Conservation (phyloP, 352 stramenopile species). For the Globisporangium acanthophoron region DNA sequence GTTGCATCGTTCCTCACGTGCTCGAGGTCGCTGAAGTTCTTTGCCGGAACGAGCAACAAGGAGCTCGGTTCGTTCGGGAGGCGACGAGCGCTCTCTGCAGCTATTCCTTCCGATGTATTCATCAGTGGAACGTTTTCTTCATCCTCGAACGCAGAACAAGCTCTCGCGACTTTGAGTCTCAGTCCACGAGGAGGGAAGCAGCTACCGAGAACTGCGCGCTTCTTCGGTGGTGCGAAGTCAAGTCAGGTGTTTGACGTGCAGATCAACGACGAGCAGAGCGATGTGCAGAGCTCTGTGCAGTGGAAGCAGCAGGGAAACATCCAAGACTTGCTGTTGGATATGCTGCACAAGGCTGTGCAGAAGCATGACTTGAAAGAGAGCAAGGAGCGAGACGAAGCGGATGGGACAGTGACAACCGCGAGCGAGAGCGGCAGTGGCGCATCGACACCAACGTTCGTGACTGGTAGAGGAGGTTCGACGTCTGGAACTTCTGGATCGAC, state of each 20-base stretch:
- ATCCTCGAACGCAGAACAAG: neutral
- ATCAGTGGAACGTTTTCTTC: neutral
- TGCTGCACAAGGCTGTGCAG: conserved; percentile 59
- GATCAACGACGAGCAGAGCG: neutral
- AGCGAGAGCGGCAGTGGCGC: conserved; percentile 7
- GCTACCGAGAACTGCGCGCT: neutral
- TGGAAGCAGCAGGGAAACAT: conserved; percentile 34
- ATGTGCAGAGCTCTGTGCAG: conserved; percentile 4
- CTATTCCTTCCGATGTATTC: neutral
- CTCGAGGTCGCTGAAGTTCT: conserved; percentile 44
- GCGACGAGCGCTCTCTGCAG: neutral
- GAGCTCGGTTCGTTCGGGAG: conserved; percentile 1
- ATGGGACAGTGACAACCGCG: conserved; percentile 11
- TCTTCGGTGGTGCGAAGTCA: neutral
- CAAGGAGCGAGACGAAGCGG: conserved; percentile 37
- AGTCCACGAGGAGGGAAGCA: conserved; percentile 10
- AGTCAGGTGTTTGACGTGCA: neutral
- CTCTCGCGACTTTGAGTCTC: conserved; percentile 10
- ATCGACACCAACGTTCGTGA: conserved; percentile 3
- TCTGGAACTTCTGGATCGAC: conserved; percentile 1
- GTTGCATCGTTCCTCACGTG: conserved; percentile 53
- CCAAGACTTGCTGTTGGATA: conserved; percentile 57
- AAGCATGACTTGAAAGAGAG: conserved; percentile 71
- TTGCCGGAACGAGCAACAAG: conserved; percentile 19
- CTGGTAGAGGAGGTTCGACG: conserved; percentile 2